These are phyloP conservation scores for Poa pratensis DNA, from an alignment of 176 grass and related monocot genomes.

Conservation along the genomic window DNA sequence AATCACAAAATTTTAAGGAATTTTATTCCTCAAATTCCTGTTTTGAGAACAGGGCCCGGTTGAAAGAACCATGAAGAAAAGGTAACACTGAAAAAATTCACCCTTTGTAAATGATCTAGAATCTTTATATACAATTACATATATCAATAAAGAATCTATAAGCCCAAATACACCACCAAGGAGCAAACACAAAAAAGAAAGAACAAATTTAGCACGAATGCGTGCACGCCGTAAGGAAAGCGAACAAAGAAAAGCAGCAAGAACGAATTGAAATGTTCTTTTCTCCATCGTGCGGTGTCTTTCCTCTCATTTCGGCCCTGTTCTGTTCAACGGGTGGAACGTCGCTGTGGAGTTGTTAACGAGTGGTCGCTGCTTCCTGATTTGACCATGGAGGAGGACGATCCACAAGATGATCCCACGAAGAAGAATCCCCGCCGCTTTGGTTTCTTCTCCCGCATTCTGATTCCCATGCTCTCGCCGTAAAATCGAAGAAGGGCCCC, in stretches of 20 bases:
- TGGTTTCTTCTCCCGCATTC: background rate
- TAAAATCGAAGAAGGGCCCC: background rate
- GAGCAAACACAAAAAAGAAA: slow-evolving; percentile 6
- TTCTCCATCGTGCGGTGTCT: slow-evolving; percentile 29
- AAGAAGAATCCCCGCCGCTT: background rate
- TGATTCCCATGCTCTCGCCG: background rate
- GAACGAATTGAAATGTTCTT: slow-evolving; percentile 40
- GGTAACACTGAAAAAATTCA: background rate
- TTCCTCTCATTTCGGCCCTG: background rate
- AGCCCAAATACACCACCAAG: background rate
- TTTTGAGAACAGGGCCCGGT: background rate
- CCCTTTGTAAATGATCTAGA: slow-evolving; percentile 32
- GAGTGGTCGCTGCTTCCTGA: slow-evolving; percentile 18
- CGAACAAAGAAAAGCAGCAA: background rate
- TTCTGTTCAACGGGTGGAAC: slow-evolving; percentile 18
- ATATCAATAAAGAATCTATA: slow-evolving; percentile 46
- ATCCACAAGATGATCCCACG: background rate
- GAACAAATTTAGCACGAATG: slow-evolving; percentile 27
- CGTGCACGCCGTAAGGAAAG: slow-evolving; percentile 4
- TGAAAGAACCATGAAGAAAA: background rate
- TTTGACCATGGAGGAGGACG: slow-evolving; percentile 17
- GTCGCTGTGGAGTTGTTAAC: slow-evolving; percentile 45
- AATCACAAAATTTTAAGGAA: background rate
- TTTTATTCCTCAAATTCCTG: background rate
- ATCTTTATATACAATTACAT: slow-evolving; percentile 35